Conservation (phyloP, 768 basidiomycete genomes). For the Mycena metata region DNA sequence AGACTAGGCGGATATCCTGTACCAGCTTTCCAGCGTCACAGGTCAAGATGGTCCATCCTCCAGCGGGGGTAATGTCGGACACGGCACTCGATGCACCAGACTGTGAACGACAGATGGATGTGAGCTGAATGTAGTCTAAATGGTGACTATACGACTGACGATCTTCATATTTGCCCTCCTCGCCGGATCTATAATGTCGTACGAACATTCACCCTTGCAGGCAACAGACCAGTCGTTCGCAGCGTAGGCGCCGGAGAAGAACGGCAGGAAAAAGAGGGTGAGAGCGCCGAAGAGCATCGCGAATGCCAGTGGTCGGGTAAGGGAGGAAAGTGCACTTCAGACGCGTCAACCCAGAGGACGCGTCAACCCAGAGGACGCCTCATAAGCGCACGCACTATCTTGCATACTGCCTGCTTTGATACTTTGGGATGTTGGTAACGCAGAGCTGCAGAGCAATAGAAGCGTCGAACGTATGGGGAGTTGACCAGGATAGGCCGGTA, state of each 20-base stretch:
- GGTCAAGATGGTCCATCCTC: conserved; percentile 35
- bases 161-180: conserved; percentile 23
- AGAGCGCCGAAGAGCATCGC: conserved; percentile 16
- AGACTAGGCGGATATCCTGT: conserved; percentile 38
- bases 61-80: conserved; percentile 35
- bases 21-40: conserved; percentile 26
- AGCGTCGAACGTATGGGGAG: too few species aligned
- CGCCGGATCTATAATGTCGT: conserved; percentile 21
- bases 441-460: too few species aligned
- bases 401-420: too few species aligned
- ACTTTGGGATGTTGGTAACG: too few species aligned
- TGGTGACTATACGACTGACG: conserved; percentile 13
- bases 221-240: conserved; percentile 17
- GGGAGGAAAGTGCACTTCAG: not conserved
- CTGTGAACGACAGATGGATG: not conserved
- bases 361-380: too few species aligned
- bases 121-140: not conserved
- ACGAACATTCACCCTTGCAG: conserved; percentile 35
- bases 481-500: too few species aligned
- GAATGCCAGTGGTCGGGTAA: not conserved
- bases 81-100: conserved; percentile 30
- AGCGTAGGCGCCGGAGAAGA: conserved; percentile 3
- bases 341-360: not conserved
- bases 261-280: conserved; percentile 15
- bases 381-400: too few species aligned